Evolutionary conservation across 192 early-diverging fungal species (phyloP).

Genomic region (Podila epicladia): DNA sequence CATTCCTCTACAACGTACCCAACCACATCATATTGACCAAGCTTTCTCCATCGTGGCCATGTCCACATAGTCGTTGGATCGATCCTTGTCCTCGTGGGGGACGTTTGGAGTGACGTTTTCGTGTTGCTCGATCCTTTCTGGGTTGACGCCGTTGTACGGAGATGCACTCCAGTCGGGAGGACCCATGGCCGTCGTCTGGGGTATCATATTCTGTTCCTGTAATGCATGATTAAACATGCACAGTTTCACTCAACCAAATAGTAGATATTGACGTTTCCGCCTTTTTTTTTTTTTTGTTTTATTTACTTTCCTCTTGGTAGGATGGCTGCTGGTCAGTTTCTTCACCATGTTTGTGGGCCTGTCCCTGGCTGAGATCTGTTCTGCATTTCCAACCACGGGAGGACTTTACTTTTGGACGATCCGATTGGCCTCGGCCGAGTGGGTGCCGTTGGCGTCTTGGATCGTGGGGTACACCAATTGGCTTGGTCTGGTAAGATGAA

Average conservation of each 20-base stretch:
- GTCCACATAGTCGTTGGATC: conserved; percentile 54
- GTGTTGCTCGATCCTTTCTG: conserved; percentile 61
- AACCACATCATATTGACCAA: not conserved
- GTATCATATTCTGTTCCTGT: conserved; percentile 3
- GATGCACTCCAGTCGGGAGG: conserved; percentile 59
- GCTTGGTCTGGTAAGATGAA: conserved; percentile 55
- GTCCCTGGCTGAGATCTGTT: conserved; percentile 65
- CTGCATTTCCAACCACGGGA: conserved; percentile 62
- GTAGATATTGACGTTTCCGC: not conserved
- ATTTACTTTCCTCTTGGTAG: conserved; percentile 7
- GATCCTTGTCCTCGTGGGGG: conserved; percentile 56
- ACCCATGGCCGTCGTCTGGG: conserved; percentile 60
- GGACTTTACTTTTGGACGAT: conserved; percentile 65
- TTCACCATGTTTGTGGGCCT: conserved; percentile 56
- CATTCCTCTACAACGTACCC: no score
- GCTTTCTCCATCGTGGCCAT: not conserved
- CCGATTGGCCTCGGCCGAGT: conserved; percentile 52
- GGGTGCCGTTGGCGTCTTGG: conserved; percentile 63
- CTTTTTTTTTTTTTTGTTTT: not conserved
- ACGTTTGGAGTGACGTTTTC: conserved; percentile 67
- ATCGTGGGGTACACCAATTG: conserved; percentile 63
- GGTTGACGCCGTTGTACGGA: conserved; percentile 62
- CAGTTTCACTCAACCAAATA: no score
- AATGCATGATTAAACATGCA: no score
- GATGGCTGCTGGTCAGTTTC: conserved; percentile 58